phyloP scores from a whole-genome alignment of 495 filamentous ascomycete species.

The Neurospora sp. region DNA sequence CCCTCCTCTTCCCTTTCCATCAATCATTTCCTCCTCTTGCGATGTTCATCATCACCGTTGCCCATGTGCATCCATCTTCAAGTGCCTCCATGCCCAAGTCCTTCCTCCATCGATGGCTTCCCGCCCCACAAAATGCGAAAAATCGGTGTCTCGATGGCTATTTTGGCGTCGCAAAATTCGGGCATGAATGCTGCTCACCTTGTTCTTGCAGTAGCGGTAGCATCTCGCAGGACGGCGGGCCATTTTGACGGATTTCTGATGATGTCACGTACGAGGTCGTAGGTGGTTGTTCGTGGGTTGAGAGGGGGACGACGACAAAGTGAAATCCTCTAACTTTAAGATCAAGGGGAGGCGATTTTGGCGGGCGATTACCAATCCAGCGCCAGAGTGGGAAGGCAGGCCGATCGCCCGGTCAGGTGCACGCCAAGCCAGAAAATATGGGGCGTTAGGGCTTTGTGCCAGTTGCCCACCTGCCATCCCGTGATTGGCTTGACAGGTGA shows the following conservation, averaged over 20 bases:
- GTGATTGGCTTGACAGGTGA: background rate
- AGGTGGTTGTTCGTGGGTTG: slow-evolving; percentile 28
- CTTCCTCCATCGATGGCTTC: background rate
- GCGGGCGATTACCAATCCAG: slow-evolving; percentile 25
- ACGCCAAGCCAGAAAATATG: slow-evolving; percentile 13
- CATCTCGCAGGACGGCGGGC: slow-evolving; percentile 96
- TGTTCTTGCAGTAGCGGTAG: slow-evolving; percentile 99
- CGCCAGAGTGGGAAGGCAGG: slow-evolving; percentile 8
- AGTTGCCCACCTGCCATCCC: background rate
- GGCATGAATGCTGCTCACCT: slow-evolving; percentile 52
- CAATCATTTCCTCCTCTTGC: background rate
- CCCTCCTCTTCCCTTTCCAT: background rate
- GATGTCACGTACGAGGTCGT: slow-evolving; percentile 31
- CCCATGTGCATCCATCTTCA: background rate
- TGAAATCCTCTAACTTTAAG: slow-evolving; percentile 23
- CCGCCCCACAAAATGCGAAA: background rate
- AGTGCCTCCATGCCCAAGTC: background rate
- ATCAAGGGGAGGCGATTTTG: slow-evolving; percentile 28
- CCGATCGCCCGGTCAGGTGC: background rate
- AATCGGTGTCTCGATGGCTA: background rate
- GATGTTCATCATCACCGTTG: background rate
- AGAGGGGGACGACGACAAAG: slow-evolving; percentile 21
- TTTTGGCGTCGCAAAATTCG: slow-evolving; percentile 4
- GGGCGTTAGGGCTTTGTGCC: slow-evolving; percentile 34
- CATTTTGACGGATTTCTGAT: slow-evolving; percentile 67